These are phyloP conservation scores for Amylostereum chailletii DNA, from an alignment of 1,284 basidiomycete species.

Conservation along the genomic window DNA sequence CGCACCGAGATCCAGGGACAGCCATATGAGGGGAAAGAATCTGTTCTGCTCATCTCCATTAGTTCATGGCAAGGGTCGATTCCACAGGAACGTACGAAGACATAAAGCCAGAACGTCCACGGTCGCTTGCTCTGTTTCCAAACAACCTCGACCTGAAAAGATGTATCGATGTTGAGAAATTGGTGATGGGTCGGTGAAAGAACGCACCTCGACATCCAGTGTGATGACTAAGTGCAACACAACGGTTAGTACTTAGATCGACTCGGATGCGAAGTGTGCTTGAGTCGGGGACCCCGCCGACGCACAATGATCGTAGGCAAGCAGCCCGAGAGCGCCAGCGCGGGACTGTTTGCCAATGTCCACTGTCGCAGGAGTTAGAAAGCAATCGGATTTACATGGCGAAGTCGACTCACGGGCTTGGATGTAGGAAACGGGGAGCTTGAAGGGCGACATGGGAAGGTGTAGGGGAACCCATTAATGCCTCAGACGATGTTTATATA, in stretches of 20 bases:
- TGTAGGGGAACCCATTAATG: no score
- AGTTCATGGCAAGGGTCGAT: background rate
- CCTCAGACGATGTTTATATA: no score
- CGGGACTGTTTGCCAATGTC: constrained; percentile 13
- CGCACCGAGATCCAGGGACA: constrained; percentile 9
- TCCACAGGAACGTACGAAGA: constrained; percentile 13
- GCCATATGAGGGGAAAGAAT: constrained; percentile 12
- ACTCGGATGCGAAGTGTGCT: no score
- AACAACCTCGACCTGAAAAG: constrained; percentile 10
- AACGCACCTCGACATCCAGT: constrained; percentile 1
- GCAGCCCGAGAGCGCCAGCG: constrained; percentile 10
- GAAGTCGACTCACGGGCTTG: no score
- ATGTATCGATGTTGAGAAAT: background rate
- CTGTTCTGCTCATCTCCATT: constrained; percentile 10
- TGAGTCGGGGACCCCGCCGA: background rate
- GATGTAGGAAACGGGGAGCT: no score
- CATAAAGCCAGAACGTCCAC: constrained; percentile 15
- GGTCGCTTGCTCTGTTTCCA: constrained; percentile 14
- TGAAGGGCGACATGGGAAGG: no score
- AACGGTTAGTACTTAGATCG: background rate
- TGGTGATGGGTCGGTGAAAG: background rate
- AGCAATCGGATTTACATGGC: background rate
- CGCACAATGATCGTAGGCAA: constrained; percentile 14
- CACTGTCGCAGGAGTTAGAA: constrained; percentile 5
- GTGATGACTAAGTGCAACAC: constrained; percentile 1